A percentile compares a stretch with the other conserved stretches of the same genome.
These are phyloP conservation scores for Trametes cinnabarina DNA, from an alignment of 768 basidiomycete genomes.

Conservation along the genomic window DNA sequence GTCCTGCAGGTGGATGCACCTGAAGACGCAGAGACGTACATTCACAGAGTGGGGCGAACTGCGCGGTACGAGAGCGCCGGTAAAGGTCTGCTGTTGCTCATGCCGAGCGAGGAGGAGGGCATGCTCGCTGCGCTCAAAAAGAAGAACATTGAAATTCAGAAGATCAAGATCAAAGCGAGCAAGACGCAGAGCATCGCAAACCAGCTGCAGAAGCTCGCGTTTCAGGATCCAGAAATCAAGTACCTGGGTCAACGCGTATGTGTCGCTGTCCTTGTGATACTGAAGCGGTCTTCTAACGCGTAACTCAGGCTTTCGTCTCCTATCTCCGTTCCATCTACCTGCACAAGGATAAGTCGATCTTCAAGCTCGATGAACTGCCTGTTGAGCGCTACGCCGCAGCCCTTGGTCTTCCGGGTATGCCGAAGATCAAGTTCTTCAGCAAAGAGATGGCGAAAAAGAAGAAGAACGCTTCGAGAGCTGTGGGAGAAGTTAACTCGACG, in stretches of 20 bases:
- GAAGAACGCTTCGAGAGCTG: slow-evolving; percentile 67
- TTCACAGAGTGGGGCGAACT: slow-evolving; percentile 94
- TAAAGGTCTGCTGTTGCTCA: slow-evolving; percentile 75
- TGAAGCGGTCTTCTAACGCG: not conserved
- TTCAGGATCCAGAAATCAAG: slow-evolving; percentile 95
- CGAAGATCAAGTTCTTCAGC: slow-evolving; percentile 87
- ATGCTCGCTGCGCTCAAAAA: slow-evolving; percentile 70
- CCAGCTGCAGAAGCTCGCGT: slow-evolving; percentile 88
- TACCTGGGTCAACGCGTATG: slow-evolving; percentile 90
- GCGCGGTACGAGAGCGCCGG: slow-evolving; percentile 92
- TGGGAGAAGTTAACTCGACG: slow-evolving; percentile 31
- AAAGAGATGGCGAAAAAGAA: slow-evolving; percentile 66
- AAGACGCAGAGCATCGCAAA: slow-evolving; percentile 84
- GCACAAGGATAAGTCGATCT: slow-evolving; percentile 92
- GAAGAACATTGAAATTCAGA: slow-evolving; percentile 69
- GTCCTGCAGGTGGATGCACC: slow-evolving; percentile 94
- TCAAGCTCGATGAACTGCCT: slow-evolving; percentile 82
- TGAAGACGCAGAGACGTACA: slow-evolving; percentile 96
- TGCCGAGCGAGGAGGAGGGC: slow-evolving; percentile 92
- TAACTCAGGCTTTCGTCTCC: slow-evolving; percentile 83
- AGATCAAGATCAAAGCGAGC: slow-evolving; percentile 85
- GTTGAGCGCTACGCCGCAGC: slow-evolving; percentile 83
- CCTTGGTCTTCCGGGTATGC: slow-evolving; percentile 89
- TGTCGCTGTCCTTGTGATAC: slow-evolving; percentile 12
- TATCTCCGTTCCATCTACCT: slow-evolving; percentile 91